A percentile compares a stretch with the other conserved stretches of the same genome.
phyloP scores from a whole-genome alignment of 2,329 filamentous ascomycete species.

The Cladophialophora yegresii region DNA sequence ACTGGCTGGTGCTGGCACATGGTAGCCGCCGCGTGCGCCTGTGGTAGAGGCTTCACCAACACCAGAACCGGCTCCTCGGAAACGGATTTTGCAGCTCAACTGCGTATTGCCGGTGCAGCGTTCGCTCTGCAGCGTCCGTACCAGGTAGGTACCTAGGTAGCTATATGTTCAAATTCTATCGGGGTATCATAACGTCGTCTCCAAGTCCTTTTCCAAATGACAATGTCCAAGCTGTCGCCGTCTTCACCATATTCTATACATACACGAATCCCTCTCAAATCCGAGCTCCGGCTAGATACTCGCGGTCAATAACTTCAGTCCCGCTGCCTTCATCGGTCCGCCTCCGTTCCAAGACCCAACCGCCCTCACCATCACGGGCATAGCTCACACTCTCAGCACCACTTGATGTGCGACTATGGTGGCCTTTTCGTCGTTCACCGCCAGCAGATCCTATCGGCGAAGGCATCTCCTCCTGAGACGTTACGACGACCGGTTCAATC shows the following conservation, averaged over 20 bases:
- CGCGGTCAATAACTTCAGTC: slow-evolving; percentile 41
- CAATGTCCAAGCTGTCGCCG: slow-evolving; percentile 8
- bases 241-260: background rate
- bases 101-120: background rate
- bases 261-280: slow-evolving; percentile 34
- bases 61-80: background rate
- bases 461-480: slow-evolving; percentile 31
- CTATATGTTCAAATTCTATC: slow-evolving; percentile 16
- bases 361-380: slow-evolving; percentile 39
- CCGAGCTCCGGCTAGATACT: slow-evolving; percentile 37
- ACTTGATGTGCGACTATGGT: slow-evolving; percentile 43
- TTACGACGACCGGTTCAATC: slow-evolving; percentile 22
- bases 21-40: background rate
- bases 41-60: background rate
- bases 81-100: background rate
- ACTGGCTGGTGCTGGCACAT: background rate
- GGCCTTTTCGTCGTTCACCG: slow-evolving; percentile 26
- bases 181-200: slow-evolving; percentile 27
- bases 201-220: slow-evolving; percentile 35
- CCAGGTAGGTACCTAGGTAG: background rate
- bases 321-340: slow-evolving; percentile 41
- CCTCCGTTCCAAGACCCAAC: slow-evolving; percentile 44
- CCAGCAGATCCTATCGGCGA: slow-evolving; percentile 20
- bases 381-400: slow-evolving; percentile 44
- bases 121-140: background rate